phyloP scores from a whole-genome alignment of 2,329 filamentous ascomycete genomes.

The Arthrocladium fulminans region DNA sequence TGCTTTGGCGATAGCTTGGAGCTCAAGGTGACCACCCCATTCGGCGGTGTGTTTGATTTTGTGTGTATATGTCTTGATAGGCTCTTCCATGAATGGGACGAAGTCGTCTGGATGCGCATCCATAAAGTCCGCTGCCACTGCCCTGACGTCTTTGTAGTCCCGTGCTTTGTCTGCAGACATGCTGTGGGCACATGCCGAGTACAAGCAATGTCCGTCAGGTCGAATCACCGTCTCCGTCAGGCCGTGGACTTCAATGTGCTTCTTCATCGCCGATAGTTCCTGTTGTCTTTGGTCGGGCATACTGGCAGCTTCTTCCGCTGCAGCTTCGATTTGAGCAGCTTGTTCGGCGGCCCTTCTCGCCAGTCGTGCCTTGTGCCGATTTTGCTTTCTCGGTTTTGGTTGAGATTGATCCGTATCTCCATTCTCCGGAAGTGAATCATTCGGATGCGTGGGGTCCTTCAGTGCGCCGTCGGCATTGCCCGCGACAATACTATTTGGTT shows the following conservation, averaged over 20 bases:
- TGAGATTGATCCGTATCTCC: conserved; percentile 2
- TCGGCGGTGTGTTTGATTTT: conserved; percentile 82
- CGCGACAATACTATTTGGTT: neutral
- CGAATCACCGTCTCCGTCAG: conserved; percentile 70
- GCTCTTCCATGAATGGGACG: conserved; percentile 75
- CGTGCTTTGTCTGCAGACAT: conserved; percentile 34
- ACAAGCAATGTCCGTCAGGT: conserved; percentile 91
- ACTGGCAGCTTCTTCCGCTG: conserved; percentile 63
- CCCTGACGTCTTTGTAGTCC: conserved; percentile 58
- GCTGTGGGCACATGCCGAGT: conserved; percentile 84
- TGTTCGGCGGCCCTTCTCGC: conserved; percentile 81
- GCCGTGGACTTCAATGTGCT: conserved; percentile 53
- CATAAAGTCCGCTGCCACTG: conserved; percentile 71
- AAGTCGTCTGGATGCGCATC: conserved; percentile 67
- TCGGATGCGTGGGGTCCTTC: conserved; percentile 7
- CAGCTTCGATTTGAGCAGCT: conserved; percentile 57
- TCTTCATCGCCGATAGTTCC: conserved; percentile 63
- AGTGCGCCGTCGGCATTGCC: neutral
- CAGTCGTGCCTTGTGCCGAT: conserved; percentile 82
- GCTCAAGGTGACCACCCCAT: conserved; percentile 91
- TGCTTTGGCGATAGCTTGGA: conserved; percentile 70
- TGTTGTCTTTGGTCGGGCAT: conserved; percentile 64
- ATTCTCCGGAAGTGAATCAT: neutral
- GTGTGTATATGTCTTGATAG: conserved; percentile 59
- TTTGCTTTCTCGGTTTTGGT: conserved; percentile 58